A percentile compares a stretch with the other conserved stretches of the same genome.
phyloP scores from a whole-genome alignment of 2,329 filamentous ascomycete genomes.

The Botrytis paeoniae region DNA sequence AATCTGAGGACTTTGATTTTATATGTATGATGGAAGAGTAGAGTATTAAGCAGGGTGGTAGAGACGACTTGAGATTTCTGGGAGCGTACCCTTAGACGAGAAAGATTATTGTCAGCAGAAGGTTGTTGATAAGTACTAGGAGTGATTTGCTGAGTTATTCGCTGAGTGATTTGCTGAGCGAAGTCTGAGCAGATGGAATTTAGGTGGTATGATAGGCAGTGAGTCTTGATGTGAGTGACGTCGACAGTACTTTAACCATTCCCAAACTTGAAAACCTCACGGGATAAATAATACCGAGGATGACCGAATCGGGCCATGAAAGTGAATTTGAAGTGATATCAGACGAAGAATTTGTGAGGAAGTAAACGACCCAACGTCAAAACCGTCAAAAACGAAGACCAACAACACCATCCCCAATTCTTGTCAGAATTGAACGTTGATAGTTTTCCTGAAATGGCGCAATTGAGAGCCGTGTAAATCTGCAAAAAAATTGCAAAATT shows the following conservation, averaged over 20 bases:
- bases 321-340: slow-evolving; percentile 13
- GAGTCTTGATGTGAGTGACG: slow-evolving; percentile 5
- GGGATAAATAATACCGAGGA: not conserved
- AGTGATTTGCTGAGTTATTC: not conserved
- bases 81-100: not conserved
- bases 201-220: not conserved
- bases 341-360: not conserved
- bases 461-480: not conserved
- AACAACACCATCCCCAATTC: not conserved
- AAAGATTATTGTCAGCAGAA: not conserved
- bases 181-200: not conserved
- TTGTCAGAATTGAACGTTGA: not conserved
- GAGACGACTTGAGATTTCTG: not conserved
- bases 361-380: not conserved
- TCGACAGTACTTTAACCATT: not conserved
- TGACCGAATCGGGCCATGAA: not conserved
- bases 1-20: not conserved
- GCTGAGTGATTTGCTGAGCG: not conserved
- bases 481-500: not conserved
- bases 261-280: not conserved
- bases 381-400: slow-evolving; percentile 1
- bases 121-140: not conserved
- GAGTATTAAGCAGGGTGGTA: not conserved
- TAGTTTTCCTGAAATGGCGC: not conserved
- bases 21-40: not conserved